Evolutionary conservation across 2,329 filamentous ascomycete genomes (phyloP).

Genomic region (Pseudofabraea citricarpa): DNA sequence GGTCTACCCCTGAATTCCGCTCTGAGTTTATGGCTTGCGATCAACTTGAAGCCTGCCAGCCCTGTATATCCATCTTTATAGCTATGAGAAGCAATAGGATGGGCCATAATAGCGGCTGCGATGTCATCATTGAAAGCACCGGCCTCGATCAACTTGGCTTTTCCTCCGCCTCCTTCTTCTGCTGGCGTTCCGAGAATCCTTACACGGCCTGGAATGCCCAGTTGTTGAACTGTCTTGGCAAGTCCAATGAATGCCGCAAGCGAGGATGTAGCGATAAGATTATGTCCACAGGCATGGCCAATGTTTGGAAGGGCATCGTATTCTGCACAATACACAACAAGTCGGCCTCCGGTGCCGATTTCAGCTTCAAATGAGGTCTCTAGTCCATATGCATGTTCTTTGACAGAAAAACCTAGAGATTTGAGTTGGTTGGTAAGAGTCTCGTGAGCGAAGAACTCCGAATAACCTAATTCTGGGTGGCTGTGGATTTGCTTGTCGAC

Average conservation of each 20-base stretch:
- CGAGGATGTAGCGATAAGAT: slow-evolving; percentile 34
- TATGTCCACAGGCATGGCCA: slow-evolving; percentile 39
- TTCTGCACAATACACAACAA: slow-evolving; percentile 36
- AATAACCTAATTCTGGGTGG: slow-evolving; percentile 43
- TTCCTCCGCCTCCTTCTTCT: slow-evolving; percentile 29
- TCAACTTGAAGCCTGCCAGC: not conserved
- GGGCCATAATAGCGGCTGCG: slow-evolving; percentile 35
- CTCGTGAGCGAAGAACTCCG: slow-evolving; percentile 45
- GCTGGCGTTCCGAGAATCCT: slow-evolving; percentile 26
- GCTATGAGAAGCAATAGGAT: slow-evolving; percentile 11
- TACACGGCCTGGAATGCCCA: slow-evolving; percentile 21
- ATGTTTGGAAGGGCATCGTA: slow-evolving; percentile 42
- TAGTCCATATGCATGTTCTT: slow-evolving; percentile 42
- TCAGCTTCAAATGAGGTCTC: slow-evolving; percentile 45
- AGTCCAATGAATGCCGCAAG: slow-evolving; percentile 33
- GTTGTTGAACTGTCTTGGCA: slow-evolving; percentile 16
- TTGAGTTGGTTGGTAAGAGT: slow-evolving; percentile 39
- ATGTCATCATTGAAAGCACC: slow-evolving; percentile 35
- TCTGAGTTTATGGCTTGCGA: not conserved
- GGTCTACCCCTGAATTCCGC: slow-evolving; percentile 14
- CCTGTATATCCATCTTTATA: not conserved
- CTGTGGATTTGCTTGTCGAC: slow-evolving; percentile 28
- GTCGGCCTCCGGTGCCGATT: slow-evolving; percentile 35
- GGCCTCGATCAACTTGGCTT: slow-evolving; percentile 37
- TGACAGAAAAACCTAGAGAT: slow-evolving; percentile 38